Conservation (phyloP, 1,284 basidiomycete species). For the Cutaneotrichosporon daszewskae region DNA sequence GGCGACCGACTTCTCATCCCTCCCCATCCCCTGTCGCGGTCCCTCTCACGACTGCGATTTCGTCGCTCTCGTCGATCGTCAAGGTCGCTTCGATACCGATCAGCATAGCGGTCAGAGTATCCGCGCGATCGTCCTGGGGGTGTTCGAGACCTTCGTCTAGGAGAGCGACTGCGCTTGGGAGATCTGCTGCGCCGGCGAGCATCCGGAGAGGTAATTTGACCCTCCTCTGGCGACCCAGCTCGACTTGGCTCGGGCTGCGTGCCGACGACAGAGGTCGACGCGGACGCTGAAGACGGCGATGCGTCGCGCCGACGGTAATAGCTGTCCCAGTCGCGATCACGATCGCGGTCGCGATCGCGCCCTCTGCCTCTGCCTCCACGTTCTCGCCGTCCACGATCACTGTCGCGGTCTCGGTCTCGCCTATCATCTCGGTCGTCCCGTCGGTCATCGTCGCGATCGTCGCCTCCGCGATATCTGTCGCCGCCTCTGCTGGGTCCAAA, state of each 20-base stretch:
- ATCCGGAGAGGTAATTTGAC: constrained; percentile 34
- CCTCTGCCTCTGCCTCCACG: constrained; percentile 1
- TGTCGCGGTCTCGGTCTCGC: constrained; percentile 10
- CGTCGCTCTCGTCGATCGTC: constrained; percentile 5
- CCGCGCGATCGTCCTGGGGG: not conserved
- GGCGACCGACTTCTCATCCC: too few relatives aligned
- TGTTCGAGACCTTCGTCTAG: not conserved
- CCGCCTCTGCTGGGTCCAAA: constrained; percentile 9
- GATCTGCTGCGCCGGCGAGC: constrained; percentile 5
- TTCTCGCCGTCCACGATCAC: not conserved
- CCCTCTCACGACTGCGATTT: constrained; percentile 1
- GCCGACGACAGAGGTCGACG: constrained; percentile 3
- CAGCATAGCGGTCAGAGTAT: constrained; percentile 6
- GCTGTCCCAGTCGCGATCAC: constrained; percentile 17
- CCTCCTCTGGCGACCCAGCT: constrained; percentile 38
- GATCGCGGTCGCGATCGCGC: constrained; percentile 6
- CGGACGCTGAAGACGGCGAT: constrained; percentile 1
- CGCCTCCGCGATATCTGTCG: constrained; percentile 15
- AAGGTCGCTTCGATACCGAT: constrained; percentile 4
- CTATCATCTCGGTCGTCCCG: constrained; percentile 5
- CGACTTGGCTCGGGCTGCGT: constrained; percentile 4
- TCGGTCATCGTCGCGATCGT: constrained; percentile 13
- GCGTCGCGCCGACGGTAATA: constrained; percentile 19
- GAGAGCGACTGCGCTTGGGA: constrained; percentile 1
- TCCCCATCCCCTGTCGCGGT: too few relatives aligned